Conservation (phyloP, 495 filamentous ascomycete genomes). For the Pyronema omphalodes region DNA sequence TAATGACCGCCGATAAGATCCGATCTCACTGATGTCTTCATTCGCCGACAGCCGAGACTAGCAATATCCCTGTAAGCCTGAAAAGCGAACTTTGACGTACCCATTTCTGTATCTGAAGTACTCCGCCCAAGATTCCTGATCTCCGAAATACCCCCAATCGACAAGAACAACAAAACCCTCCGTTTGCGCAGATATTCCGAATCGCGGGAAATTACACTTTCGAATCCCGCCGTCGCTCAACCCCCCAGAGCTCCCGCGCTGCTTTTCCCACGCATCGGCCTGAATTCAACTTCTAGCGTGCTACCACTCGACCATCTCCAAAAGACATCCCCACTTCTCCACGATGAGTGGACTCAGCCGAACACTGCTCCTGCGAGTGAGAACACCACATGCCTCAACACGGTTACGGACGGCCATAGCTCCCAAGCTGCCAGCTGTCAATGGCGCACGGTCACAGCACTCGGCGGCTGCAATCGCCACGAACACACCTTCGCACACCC, state of each 20-base stretch:
- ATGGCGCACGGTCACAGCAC: not conserved
- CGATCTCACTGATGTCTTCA: no score
- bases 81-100: not conserved
- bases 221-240: no score
- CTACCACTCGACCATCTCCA: not conserved
- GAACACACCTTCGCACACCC: not conserved
- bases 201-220: no score
- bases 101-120: not conserved
- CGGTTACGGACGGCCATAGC: not conserved
- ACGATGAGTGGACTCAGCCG: not conserved
- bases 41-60: not conserved
- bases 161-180: no score
- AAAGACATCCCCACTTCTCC: not conserved
- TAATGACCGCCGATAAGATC: not conserved
- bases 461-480: not conserved
- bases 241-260: no score
- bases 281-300: not conserved
- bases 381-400: not conserved
- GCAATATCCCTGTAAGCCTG: not conserved
- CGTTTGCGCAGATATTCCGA: no score
- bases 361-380: slow-evolving; percentile 1
- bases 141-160: no score
- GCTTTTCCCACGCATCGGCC: no score
- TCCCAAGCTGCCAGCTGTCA: not conserved
- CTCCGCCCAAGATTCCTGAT: no score